Evolutionary conservation across 1,139 yeast genomes (phyloP).

Genomic region (Suhomyces wounanorum): DNA sequence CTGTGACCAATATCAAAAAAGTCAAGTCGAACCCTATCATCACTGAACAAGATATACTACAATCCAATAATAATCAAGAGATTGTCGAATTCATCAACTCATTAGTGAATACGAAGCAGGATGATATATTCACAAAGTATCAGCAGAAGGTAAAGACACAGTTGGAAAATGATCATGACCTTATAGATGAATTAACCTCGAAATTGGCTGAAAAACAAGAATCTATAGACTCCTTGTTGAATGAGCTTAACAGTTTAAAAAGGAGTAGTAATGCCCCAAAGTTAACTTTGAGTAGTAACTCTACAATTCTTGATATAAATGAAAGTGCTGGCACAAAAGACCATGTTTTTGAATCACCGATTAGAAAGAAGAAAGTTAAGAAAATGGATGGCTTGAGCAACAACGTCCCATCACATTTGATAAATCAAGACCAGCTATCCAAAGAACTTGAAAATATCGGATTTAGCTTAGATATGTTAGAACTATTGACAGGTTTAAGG

Average conservation of each 20-base stretch:
- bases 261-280: slow-evolving; percentile 1
- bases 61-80: slow-evolving; percentile 29
- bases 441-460: slow-evolving; percentile 50
- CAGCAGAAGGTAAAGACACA: slow-evolving; percentile 31
- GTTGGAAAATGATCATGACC: slow-evolving; percentile 30
- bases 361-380: slow-evolving; percentile 29
- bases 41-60: slow-evolving; percentile 37
- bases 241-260: slow-evolving; percentile 15
- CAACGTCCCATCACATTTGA: slow-evolving; percentile 19
- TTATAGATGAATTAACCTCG: slow-evolving; percentile 29
- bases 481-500: slow-evolving; percentile 57
- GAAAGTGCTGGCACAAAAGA: slow-evolving; percentile 8
- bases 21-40: slow-evolving; percentile 18
- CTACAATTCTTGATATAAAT: slow-evolving; percentile 10
- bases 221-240: slow-evolving; percentile 27
- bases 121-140: slow-evolving; percentile 34
- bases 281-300: slow-evolving; percentile 6
- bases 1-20: background rate
- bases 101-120: slow-evolving; percentile 39
- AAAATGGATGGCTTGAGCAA: slow-evolving; percentile 16
- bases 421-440: slow-evolving; percentile 36
- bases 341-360: slow-evolving; percentile 36
- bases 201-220: slow-evolving; percentile 31
- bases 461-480: slow-evolving; percentile 55
- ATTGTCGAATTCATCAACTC: slow-evolving; percentile 35